Conservation (phyloP, 176 grass and related monocot species). For the Pharus latifolius region DNA sequence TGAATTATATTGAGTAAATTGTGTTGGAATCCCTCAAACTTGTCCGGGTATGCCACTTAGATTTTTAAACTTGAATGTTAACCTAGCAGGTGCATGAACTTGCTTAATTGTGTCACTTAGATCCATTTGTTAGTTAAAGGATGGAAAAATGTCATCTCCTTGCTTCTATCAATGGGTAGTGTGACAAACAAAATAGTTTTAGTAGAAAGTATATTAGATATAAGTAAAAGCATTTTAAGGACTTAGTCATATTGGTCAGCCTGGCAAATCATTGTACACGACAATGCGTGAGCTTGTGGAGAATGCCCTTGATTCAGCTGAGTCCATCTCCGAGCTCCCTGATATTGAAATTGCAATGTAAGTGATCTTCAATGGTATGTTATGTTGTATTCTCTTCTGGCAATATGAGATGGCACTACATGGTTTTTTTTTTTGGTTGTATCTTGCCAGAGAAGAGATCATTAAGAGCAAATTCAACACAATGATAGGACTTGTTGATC, state of each 20-base stretch:
- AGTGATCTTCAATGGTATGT: background rate
- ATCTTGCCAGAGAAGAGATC: conserved; percentile 77
- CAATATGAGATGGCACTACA: background rate
- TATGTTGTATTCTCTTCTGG: background rate
- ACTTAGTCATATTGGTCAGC: conserved; percentile 29
- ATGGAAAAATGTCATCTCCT: background rate
- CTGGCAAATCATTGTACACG: conserved; percentile 93
- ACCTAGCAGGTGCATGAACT: too few species aligned
- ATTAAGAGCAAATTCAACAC: conserved; percentile 90
- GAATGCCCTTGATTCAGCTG: conserved; percentile 92
- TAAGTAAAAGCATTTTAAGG: background rate
- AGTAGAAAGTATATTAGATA: background rate
- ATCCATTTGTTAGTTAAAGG: background rate
- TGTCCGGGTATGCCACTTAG: too few species aligned
- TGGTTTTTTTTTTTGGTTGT: background rate
- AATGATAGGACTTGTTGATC: conserved; percentile 90
- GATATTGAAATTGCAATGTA: conserved; percentile 75
- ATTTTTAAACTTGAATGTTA: too few species aligned
- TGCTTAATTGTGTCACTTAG: too few species aligned
- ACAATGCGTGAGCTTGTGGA: conserved; percentile 90
- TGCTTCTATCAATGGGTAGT: background rate
- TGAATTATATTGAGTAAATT: too few species aligned
- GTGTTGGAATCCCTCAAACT: too few species aligned
- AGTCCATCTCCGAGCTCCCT: conserved; percentile 81
- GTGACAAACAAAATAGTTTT: background rate